A percentile compares a stretch with the other conserved stretches of the same genome.
Evolutionary conservation across 108 stramenopile species (phyloP).

Genomic region (Cyclotella baltica): DNA sequence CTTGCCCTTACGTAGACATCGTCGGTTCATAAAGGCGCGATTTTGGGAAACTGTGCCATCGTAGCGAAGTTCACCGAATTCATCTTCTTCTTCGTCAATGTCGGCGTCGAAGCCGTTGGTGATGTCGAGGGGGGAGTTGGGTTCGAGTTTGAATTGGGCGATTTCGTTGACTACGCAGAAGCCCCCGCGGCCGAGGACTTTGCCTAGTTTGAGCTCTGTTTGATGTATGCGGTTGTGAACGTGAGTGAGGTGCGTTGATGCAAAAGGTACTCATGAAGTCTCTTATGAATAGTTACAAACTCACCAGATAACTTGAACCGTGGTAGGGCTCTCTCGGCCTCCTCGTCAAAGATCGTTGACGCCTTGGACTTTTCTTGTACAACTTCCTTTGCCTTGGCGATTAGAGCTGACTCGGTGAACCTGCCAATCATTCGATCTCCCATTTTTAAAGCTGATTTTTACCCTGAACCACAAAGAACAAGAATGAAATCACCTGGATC

Average conservation of each 20-base stretch:
- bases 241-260: neutral
- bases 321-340: conserved; percentile 70
- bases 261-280: neutral
- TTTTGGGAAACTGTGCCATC: conserved; percentile 79
- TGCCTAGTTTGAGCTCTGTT: conserved; percentile 73
- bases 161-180: conserved; percentile 86
- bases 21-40: conserved; percentile 74
- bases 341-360: conserved; percentile 62
- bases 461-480: too few relatives aligned
- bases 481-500: too few relatives aligned
- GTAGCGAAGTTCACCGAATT: conserved; percentile 61
- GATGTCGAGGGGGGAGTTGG: conserved; percentile 26
- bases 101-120: conserved; percentile 5
- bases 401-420: conserved; percentile 63
- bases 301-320: conserved; percentile 66
- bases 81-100: conserved; percentile 55
- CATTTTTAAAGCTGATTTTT: conserved; percentile 16
- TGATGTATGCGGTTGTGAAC: neutral
- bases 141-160: conserved; percentile 43
- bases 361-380: conserved; percentile 67
- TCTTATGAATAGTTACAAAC: conserved; percentile 7
- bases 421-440: conserved; percentile 60
- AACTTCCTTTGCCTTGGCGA: conserved; percentile 63
- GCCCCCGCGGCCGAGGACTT: conserved; percentile 82
- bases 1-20: conserved; percentile 79